These are phyloP conservation scores for Microdochium paspali DNA, from an alignment of 2,329 filamentous ascomycete species.

Conservation along the genomic window DNA sequence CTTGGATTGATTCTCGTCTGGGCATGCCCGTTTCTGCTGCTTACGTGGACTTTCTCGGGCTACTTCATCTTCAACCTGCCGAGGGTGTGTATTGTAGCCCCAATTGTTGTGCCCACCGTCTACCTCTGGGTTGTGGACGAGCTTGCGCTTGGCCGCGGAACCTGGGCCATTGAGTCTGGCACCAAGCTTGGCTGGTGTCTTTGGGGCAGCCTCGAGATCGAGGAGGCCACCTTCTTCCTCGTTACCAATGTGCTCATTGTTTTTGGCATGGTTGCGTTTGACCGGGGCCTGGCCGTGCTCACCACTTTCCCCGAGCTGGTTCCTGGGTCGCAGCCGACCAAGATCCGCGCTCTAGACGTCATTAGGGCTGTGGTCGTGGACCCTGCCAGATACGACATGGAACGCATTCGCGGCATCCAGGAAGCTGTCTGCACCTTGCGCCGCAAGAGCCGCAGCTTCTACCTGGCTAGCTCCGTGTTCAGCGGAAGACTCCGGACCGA, in stretches of 20 bases:
- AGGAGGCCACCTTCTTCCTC: slow-evolving; percentile 68
- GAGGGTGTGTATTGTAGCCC: slow-evolving; percentile 42
- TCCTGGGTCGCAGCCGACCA: slow-evolving; percentile 12
- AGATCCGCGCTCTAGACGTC: slow-evolving; percentile 15
- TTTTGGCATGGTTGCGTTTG: slow-evolving; percentile 58
- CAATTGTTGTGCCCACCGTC: slow-evolving; percentile 54
- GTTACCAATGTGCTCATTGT: slow-evolving; percentile 61
- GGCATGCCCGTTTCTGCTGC: slow-evolving; percentile 55
- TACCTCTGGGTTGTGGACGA: slow-evolving; percentile 69
- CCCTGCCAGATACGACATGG: slow-evolving; percentile 42
- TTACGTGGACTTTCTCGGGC: slow-evolving; percentile 55
- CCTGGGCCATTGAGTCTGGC: slow-evolving; percentile 59
- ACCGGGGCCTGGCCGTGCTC: slow-evolving; percentile 57
- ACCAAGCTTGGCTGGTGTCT: slow-evolving; percentile 57
- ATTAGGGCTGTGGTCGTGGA: slow-evolving; percentile 38
- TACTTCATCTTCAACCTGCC: slow-evolving; percentile 55
- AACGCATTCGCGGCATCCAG: slow-evolving; percentile 45
- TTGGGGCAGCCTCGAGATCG: slow-evolving; percentile 59
- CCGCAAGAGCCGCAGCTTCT: slow-evolving; percentile 64
- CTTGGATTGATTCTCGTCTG: slow-evolving; percentile 61
- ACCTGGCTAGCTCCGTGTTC: slow-evolving; percentile 62
- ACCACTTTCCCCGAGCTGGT: slow-evolving; percentile 53
- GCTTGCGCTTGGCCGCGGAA: slow-evolving; percentile 55
- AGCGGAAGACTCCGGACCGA: slow-evolving; percentile 59
- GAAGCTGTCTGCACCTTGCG: slow-evolving; percentile 49